Conservation (phyloP, 140 eudicot genomes). For the Bidens hawaiensis region DNA sequence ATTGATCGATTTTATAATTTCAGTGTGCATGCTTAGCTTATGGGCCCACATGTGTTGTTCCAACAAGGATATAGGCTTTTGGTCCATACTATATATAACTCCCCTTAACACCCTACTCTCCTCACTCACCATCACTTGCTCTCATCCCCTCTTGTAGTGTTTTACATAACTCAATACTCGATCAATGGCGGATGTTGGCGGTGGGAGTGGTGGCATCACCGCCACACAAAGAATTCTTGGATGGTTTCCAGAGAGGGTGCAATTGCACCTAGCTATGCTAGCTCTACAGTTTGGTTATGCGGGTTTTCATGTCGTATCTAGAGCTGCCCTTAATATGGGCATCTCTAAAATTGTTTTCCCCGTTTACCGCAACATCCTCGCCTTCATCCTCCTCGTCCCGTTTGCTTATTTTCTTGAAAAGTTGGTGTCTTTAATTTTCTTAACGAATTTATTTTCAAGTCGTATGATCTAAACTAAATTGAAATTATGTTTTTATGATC, state of each 20-base stretch:
- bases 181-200: slow-evolving; percentile 24
- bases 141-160: neutral
- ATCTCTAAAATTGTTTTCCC: slow-evolving; percentile 91
- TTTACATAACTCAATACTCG: neutral
- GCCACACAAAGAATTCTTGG: slow-evolving; percentile 19
- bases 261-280: slow-evolving; percentile 84
- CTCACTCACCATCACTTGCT: slow-evolving; percentile 13
- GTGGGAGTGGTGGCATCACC: slow-evolving; percentile 7
- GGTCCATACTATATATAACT: neutral
- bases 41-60: slow-evolving; percentile 11
- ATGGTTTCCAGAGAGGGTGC: slow-evolving; percentile 72
- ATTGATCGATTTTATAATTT: neutral
- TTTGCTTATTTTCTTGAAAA: slow-evolving; percentile 94
- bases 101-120: neutral
- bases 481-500: neutral
- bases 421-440: slow-evolving; percentile 26
- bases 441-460: neutral
- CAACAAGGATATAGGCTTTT: neutral
- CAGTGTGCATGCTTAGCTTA: neutral
- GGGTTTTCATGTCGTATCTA: slow-evolving; percentile 90
- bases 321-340: slow-evolving; percentile 98
- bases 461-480: neutral
- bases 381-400: slow-evolving; percentile 76
- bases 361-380: slow-evolving; percentile 81
- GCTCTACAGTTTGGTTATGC: slow-evolving; percentile 93